These are phyloP conservation scores for Apiospora kogelbergensis DNA, from an alignment of 2,329 filamentous ascomycete species.

Conservation along the genomic window DNA sequence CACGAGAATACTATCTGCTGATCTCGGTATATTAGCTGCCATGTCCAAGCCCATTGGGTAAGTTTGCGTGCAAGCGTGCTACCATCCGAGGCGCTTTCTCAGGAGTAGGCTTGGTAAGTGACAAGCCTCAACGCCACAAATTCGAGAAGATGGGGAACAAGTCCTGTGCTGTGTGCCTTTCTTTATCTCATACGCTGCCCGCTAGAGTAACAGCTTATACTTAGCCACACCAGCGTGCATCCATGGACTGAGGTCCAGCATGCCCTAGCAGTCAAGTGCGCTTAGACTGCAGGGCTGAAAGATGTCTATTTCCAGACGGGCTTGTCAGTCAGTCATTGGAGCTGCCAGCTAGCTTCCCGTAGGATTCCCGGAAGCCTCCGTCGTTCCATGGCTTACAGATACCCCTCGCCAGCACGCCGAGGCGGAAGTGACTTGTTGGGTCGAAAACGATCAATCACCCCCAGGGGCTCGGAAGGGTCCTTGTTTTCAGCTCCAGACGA, in stretches of 20 bases:
- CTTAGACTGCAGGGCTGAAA: slow-evolving; percentile 1
- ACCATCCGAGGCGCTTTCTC: not conserved
- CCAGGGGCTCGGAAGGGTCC: not conserved
- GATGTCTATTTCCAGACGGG: not conserved
- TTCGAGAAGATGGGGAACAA: not conserved
- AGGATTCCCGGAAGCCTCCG: not conserved
- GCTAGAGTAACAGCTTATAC: not conserved
- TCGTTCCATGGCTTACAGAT: not conserved
- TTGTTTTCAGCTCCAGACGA: not conserved
- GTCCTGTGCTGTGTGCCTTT: not conserved
- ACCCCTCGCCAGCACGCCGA: not conserved
- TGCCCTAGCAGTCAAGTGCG: not conserved
- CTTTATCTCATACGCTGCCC: not conserved
- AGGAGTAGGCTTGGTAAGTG: not conserved
- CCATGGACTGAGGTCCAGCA: not conserved
- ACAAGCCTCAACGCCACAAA: not conserved
- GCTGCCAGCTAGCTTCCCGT: not conserved
- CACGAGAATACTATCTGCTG: not conserved
- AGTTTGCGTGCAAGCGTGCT: not conserved
- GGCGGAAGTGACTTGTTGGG: not conserved
- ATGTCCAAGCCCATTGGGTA: not conserved
- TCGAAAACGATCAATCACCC: not conserved
- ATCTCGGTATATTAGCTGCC: not conserved
- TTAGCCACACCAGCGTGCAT: not conserved
- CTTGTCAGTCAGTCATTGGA: not conserved